A percentile compares a stretch with the other conserved stretches of the same genome.
These are phyloP conservation scores for Peribolospora baueri DNA, from an alignment of 768 basidiomycete genomes.

Conservation along the genomic window DNA sequence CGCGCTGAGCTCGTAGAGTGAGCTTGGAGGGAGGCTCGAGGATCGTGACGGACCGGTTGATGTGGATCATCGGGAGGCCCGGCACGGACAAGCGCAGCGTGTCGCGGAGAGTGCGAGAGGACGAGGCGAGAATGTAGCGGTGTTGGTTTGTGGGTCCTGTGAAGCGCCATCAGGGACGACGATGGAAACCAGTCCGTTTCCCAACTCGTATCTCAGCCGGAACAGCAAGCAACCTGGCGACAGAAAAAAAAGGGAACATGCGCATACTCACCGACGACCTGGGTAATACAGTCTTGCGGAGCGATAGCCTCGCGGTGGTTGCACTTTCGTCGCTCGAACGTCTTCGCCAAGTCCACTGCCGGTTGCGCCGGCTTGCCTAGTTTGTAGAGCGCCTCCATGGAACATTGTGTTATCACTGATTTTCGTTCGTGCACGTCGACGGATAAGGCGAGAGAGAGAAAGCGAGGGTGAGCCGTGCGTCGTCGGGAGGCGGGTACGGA, in stretches of 20 bases:
- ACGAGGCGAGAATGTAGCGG: conserved; percentile 70
- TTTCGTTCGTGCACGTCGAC: not conserved
- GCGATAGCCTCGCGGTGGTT: conserved; percentile 73
- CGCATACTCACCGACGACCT: conserved; percentile 44
- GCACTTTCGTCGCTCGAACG: conserved; percentile 77
- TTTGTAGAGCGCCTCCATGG: conserved; percentile 76
- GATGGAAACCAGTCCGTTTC: not conserved
- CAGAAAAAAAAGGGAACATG: not conserved
- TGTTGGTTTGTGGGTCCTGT: conserved; percentile 66
- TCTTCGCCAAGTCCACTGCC: conserved; percentile 69
- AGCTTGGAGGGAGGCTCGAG: conserved; percentile 67
- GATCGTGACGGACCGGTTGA: conserved; percentile 78
- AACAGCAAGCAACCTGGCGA: not conserved
- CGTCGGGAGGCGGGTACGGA: conserved; percentile 9
- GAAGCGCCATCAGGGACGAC: not conserved
- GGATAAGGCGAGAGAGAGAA: not conserved
- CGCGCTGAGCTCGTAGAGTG: conserved; percentile 27
- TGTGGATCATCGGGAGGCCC: conserved; percentile 68
- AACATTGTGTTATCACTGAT: conserved; percentile 96
- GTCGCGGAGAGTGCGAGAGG: conserved; percentile 45
- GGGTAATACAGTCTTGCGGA: conserved; percentile 55
- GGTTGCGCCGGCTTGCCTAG: conserved; percentile 47
- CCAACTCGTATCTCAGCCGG: not conserved
- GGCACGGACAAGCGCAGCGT: conserved; percentile 42
- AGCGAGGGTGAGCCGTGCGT: not conserved